Conservation (phyloP, 2,329 filamentous ascomycete genomes). For the Balansia obtecta region DNA sequence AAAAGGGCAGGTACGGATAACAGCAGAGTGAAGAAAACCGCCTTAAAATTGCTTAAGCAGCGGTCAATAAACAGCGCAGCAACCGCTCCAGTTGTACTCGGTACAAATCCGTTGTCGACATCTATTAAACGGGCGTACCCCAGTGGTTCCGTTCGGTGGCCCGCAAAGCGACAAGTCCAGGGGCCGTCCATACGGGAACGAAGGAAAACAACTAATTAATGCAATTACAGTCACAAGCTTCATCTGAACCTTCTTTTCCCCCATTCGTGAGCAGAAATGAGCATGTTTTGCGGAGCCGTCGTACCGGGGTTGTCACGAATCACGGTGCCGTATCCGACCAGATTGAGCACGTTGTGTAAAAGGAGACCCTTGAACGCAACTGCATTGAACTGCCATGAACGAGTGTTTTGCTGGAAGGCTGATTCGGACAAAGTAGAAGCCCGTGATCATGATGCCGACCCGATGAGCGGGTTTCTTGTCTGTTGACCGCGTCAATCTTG, state of each 20-base stretch:
- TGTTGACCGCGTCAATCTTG: background rate
- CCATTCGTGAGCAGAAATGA: constrained; percentile 22
- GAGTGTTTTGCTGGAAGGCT: too few relatives aligned
- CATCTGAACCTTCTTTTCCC: background rate
- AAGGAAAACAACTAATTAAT: background rate
- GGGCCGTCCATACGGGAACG: background rate
- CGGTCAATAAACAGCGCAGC: background rate
- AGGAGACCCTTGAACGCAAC: background rate
- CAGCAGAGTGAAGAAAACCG: background rate
- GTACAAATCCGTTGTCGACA: background rate
- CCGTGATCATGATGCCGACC: too few relatives aligned
- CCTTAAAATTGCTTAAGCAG: background rate
- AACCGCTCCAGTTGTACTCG: background rate
- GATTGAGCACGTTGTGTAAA: background rate
- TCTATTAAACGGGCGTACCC: background rate
- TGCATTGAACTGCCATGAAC: background rate
- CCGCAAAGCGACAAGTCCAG: too few relatives aligned
- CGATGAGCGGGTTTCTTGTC: background rate
- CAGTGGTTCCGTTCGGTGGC: too few relatives aligned
- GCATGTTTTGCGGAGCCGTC: constrained; percentile 20
- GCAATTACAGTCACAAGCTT: background rate
- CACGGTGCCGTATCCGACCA: background rate
- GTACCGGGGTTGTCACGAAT: background rate
- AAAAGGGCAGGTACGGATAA: background rate
- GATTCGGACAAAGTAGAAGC: background rate